Evolutionary conservation across 139 green algal genomes (phyloP), one percentile per base, ranked within the genome.

Genomic region (Chlamydomonas applanata): DNA sequence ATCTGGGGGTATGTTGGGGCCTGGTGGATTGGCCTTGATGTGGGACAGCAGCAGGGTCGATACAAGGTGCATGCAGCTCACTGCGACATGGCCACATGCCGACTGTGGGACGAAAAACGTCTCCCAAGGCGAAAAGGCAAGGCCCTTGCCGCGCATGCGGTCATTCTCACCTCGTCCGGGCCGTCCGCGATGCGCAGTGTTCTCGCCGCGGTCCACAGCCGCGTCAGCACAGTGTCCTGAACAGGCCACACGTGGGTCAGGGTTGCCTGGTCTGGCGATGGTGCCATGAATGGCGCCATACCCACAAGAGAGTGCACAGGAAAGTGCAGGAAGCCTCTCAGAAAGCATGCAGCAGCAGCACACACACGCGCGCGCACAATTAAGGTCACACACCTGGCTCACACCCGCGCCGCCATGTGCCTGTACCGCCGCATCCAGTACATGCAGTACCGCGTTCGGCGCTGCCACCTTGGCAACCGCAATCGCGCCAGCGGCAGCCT

Each of bases 121-220:
- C n/a, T n/a, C n/a, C n/a, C n/a, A n/a, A n/a, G n/a, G n/a, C n/a
- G n/a, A n/a, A n/a, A n/a, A n/a, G n/a, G n/a, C n/a, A n/a, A 49
- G 7, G 11, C 40, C 7, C 7, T 49, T 49, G 40, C 40, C 7
- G 11, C 40, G 11, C 40, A 49, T 11, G 40, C 40, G 7, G 7
- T 19, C 40, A 11, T 49, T 49, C 40, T 11, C 40, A 99, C 96
- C 75, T 98, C 92, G 59, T 99, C 96, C 1, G 96, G 96, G 0
- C 96, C 96, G 73, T 99, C 96, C 3, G 96, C 96, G 56, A 99
- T 86, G 20, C 96, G 85, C 62, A 99, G 91, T 11, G 96, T 98
- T 35, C 96, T 89, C 0, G 91, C 92, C 3, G 75, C 83, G 0
- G 88, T 88, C 82, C 84, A 99, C 56, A 98, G 85, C 56, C 85